These are phyloP conservation scores for Blastobotrys peoriensis DNA, from an alignment of 805 yeast species.

Conservation along the genomic window DNA sequence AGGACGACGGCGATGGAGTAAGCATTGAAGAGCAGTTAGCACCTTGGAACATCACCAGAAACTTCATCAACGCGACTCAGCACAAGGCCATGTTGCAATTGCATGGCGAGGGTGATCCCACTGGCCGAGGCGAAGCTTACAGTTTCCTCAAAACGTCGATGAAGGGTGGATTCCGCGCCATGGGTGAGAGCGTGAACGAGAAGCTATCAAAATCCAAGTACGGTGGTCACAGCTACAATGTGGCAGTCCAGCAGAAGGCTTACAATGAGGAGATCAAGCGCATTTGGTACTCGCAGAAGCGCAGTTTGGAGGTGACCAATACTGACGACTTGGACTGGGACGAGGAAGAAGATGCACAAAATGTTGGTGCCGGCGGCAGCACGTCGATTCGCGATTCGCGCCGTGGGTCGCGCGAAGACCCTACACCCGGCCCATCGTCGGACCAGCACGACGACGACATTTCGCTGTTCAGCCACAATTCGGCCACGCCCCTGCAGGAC, in stretches of 20 bases:
- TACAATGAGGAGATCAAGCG: conserved; percentile 85
- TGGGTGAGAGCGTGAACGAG: conserved; percentile 35
- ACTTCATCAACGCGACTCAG: conserved; percentile 88
- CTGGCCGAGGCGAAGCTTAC: conserved; percentile 84
- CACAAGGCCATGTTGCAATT: conserved; percentile 95
- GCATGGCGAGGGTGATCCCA: conserved; percentile 92
- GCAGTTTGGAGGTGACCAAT: conserved; percentile 45
- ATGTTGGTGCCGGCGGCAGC: not conserved
- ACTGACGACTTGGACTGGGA: conserved; percentile 31
- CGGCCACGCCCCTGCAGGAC: conserved; percentile 23
- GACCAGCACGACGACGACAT: conserved; percentile 36
- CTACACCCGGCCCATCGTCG: not conserved
- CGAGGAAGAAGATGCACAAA: conserved; percentile 23
- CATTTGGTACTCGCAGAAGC: conserved; percentile 84
- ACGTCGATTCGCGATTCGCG: not conserved
- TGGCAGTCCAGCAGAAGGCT: conserved; percentile 79
- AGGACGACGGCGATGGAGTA: conserved; percentile 37
- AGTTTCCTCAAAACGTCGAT: conserved; percentile 86
- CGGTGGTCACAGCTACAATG: conserved; percentile 69
- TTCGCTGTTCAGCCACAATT: conserved; percentile 25
- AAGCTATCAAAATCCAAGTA: conserved; percentile 38
- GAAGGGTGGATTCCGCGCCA: conserved; percentile 78
- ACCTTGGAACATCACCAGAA: conserved; percentile 91
- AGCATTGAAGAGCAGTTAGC: conserved; percentile 79
- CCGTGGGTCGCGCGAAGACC: not conserved